phyloP scores from a whole-genome alignment of 192 early-diverging fungal genomes.

The Pecoramyces ruminantium region DNA sequence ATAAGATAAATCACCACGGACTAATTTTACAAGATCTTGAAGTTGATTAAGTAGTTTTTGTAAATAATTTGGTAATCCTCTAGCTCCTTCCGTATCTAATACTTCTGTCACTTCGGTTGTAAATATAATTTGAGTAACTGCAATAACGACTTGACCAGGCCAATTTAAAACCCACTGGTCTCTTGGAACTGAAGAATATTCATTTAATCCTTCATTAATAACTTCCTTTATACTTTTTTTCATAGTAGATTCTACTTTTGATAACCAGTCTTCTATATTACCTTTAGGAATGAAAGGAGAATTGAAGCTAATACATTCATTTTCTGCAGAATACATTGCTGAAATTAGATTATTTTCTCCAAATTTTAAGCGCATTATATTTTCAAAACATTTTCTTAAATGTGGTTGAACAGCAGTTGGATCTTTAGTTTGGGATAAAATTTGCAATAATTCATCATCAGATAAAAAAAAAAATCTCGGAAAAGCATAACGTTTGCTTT shows the following conservation, averaged over 20 bases:
- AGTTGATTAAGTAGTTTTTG: slow-evolving; percentile 20
- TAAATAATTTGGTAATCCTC: slow-evolving; percentile 17
- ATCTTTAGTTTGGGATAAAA: slow-evolving; percentile 43
- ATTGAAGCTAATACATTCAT: slow-evolving; percentile 25
- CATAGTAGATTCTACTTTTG: slow-evolving; percentile 35
- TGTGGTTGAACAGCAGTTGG: slow-evolving; percentile 44
- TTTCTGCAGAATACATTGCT: slow-evolving; percentile 38
- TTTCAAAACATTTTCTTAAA: slow-evolving; percentile 42
- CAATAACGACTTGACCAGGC: slow-evolving; percentile 34
- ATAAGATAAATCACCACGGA: slow-evolving; percentile 33
- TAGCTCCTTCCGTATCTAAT: slow-evolving; percentile 15
- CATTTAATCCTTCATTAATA: slow-evolving; percentile 25
- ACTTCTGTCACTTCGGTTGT: slow-evolving; percentile 40
- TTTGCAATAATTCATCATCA: slow-evolving; percentile 41
- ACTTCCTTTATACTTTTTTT: slow-evolving; percentile 32
- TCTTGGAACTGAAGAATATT: slow-evolving; percentile 18
- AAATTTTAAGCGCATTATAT: slow-evolving; percentile 35
- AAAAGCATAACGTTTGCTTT: slow-evolving; percentile 39
- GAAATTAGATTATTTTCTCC: slow-evolving; percentile 19
- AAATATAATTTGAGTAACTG: slow-evolving; percentile 34
- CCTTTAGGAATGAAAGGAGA: slow-evolving; percentile 42
- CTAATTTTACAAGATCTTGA: slow-evolving; percentile 31
- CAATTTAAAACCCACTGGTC: slow-evolving; percentile 36
- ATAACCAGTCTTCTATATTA: slow-evolving; percentile 39
- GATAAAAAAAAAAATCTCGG: slow-evolving; percentile 43